phyloP scores from a whole-genome alignment of 257 asterid species.

The Solanum pinnatisectum region DNA sequence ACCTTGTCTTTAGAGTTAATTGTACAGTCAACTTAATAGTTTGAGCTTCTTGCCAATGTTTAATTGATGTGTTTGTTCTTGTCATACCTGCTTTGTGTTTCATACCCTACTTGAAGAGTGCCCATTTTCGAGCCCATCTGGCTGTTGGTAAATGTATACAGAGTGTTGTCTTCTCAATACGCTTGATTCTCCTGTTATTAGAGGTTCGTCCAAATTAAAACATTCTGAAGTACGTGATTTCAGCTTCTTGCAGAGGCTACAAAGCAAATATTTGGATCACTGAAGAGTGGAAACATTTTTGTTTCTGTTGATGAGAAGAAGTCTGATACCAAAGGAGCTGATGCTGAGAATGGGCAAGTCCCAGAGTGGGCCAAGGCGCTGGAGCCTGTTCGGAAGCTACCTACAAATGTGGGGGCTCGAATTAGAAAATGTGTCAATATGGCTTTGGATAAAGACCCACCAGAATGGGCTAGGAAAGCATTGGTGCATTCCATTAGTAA shows the following conservation, averaged over 20 bases:
- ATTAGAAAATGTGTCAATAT: conserved; percentile 68
- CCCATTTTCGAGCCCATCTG: neutral
- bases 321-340: conserved; percentile 24
- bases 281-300: conserved; percentile 40
- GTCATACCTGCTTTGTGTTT: neutral
- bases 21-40: neutral
- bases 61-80: neutral
- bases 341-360: conserved; percentile 30
- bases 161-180: neutral
- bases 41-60: neutral
- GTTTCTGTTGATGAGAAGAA: conserved; percentile 34
- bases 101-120: neutral
- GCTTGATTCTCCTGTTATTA: neutral
- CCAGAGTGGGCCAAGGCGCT: conserved; percentile 92
- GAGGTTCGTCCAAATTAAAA: neutral
- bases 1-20: neutral
- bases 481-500: conserved; percentile 87
- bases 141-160: neutral
- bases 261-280: conserved; percentile 63
- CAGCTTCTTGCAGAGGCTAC: conserved; percentile 91
- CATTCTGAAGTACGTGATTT: conserved; percentile 18
- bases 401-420: conserved; percentile 97
- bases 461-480: conserved; percentile 75
- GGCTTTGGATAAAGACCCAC: conserved; percentile 71
- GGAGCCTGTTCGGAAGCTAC: conserved; percentile 94